These are phyloP conservation scores for Monosporascus sp. DNA, from an alignment of 2,329 filamentous ascomycete species.

Conservation along the genomic window DNA sequence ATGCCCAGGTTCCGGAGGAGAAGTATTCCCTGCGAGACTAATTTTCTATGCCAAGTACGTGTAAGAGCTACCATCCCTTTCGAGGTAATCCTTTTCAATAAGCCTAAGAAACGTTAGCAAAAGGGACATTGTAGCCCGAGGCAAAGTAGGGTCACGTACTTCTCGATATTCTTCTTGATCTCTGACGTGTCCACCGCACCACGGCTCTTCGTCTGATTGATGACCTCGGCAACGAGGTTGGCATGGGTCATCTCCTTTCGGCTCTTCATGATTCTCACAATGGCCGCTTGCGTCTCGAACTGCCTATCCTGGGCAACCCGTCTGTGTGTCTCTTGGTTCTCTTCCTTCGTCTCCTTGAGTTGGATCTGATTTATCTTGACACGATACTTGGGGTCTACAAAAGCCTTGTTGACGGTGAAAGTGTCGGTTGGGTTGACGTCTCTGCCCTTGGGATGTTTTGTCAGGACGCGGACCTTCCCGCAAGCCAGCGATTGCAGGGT, in stretches of 20 bases:
- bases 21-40: not conserved
- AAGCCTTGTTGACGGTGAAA: constrained; percentile 75
- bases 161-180: constrained; percentile 97
- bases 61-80: constrained; percentile 68
- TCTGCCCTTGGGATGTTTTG: constrained; percentile 77
- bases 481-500: constrained; percentile 95
- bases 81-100: constrained; percentile 91
- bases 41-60: constrained; percentile 58
- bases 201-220: constrained; percentile 79
- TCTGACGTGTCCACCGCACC: constrained; percentile 80
- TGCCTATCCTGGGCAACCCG: constrained; percentile 83
- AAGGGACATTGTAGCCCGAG: not conserved
- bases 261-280: constrained; percentile 96
- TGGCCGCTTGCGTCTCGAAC: constrained; percentile 94
- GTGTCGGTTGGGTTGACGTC: constrained; percentile 76
- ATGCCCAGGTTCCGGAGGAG: no score
- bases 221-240: constrained; percentile 88
- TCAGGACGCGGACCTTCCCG: constrained; percentile 77
- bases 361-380: constrained; percentile 99
- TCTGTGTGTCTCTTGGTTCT: constrained; percentile 92
- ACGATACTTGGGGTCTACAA: constrained; percentile 76
- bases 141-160: constrained; percentile 47
- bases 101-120: constrained; percentile 49
- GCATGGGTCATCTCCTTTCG: constrained; percentile 80
- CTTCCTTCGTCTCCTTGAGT: constrained; percentile 89